phyloP scores from a whole-genome alignment of 352 stramenopile genomes.

The Globisporangium parvum region DNA sequence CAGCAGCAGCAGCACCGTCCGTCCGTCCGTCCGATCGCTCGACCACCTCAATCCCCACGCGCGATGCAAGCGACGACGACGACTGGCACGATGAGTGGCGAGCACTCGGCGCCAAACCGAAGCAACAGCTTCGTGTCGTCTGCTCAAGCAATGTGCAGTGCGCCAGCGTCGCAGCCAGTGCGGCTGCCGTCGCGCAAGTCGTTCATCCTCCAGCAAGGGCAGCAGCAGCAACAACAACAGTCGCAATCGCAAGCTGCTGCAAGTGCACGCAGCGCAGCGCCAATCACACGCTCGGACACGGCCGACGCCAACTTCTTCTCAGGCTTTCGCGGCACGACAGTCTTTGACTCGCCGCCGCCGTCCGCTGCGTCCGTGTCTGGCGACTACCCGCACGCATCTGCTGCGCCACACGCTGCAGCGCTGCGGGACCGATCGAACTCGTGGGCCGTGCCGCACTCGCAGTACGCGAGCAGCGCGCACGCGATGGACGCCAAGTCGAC shows the following conservation, averaged over 20 bases:
- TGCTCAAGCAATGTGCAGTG: conserved; percentile 9
- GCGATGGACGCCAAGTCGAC: conserved; percentile 50
- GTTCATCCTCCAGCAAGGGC: conserved; percentile 39
- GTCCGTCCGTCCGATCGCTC: neutral
- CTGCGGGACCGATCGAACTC: conserved; percentile 57
- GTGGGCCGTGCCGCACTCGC: conserved; percentile 34
- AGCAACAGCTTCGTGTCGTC: conserved; percentile 16
- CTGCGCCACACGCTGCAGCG: conserved; percentile 20
- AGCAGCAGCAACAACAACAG: conserved; percentile 18
- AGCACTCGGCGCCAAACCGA: neutral
- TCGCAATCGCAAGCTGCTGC: conserved; percentile 12
- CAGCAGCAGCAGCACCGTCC: neutral
- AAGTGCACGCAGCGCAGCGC: neutral
- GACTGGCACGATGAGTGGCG: neutral
- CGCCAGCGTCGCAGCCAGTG: conserved; percentile 14
- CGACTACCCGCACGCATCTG: conserved; percentile 5
- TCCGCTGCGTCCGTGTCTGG: conserved; percentile 5
- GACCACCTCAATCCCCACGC: neutral
- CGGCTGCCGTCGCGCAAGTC: conserved; percentile 41
- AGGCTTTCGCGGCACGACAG: conserved; percentile 11
- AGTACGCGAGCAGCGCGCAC: conserved; percentile 20
- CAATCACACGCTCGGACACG: conserved; percentile 35
- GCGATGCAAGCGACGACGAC: conserved; percentile 6
- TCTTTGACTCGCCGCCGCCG: conserved; percentile 13
- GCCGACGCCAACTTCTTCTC: conserved; percentile 27